Base-by-base conservation (phyloP, 2,329 filamentous ascomycete species). In the Stemphylium vesicarium region DNA sequence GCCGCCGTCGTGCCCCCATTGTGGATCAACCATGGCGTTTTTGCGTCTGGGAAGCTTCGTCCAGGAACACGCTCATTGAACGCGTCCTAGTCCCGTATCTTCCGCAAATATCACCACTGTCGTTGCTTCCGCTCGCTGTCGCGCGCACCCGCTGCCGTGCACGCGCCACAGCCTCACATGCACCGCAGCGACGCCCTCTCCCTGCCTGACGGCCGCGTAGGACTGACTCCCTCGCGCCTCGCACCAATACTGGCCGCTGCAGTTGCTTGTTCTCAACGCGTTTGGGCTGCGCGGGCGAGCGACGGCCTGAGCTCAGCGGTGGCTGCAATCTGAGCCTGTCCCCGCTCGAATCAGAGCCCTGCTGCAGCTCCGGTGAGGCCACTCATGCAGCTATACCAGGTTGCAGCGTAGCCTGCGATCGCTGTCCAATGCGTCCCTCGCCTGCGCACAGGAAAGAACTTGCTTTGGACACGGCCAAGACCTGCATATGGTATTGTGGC, bases 341-440 rank as follows among this genome's bases (percentile, higher is more conserved):
- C 58, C 63, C 65, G 67, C 68, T 66, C 70, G 62, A 72, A 71
- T 72, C 64, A 67, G 57, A 53, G 52, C 39, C 38, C 50, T 53
- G 56, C 44, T 54, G 55, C 52, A 42, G 36, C 60, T 64, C 68
- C 65, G 69, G 69, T 69, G 66, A 73, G 68, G 65, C 71, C 72
- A 65, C 69, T 63, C 68, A 72, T 73, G 70, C 71, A 73, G 69
- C 70, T 71, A 71, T 69, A 65, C 65, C 65, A 63, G 65, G 64
- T 65, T 68, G 66, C 68, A 65, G 58, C 54, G 59, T 59, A 57
- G 61, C 60, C 64, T 63, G 53, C 59, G 50, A 70, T 65, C 47
- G 64, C 66, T 60, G 59, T 67, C 70, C 71, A 74, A 72, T 73
- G 64, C 68, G 47, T 57, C 60, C 60, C 58, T 57, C 58, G 59